A percentile compares a stretch with the other conserved stretches of the same genome.
Evolutionary conservation across 2,329 filamentous ascomycete genomes (phyloP).

Genomic region (Achaetomium macrosporum): DNA sequence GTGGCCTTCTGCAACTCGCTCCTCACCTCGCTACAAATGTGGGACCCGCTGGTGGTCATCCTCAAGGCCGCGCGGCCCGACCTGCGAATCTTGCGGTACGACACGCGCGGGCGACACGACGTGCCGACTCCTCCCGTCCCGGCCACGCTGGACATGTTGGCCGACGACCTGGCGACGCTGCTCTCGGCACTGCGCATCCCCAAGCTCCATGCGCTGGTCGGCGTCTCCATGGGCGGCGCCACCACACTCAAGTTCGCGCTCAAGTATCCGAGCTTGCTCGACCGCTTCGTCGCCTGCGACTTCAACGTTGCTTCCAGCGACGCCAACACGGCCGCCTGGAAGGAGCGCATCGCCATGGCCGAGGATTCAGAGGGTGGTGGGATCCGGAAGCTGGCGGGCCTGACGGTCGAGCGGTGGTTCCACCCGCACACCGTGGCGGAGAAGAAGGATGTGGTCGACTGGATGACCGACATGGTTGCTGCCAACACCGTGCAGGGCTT

Average conservation of each 20-base stretch:
- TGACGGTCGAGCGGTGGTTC: conserved; percentile 75
- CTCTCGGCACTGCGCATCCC: conserved; percentile 64
- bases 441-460: conserved; percentile 43
- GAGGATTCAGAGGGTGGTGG: conserved; percentile 51
- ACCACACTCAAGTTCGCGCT: conserved; percentile 70
- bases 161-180: conserved; percentile 60
- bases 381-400: conserved; percentile 59
- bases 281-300: conserved; percentile 66
- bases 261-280: conserved; percentile 53
- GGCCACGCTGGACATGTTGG: conserved; percentile 58
- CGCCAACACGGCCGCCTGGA: conserved; percentile 74
- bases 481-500: conserved; percentile 67
- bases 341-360: conserved; percentile 64
- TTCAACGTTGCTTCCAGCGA: conserved; percentile 68
- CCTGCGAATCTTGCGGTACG: conserved; percentile 71
- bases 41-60: conserved; percentile 65
- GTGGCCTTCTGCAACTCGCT: conserved; percentile 77
- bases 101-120: conserved; percentile 62
- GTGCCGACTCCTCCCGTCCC: conserved; percentile 43
- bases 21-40: conserved; percentile 72
- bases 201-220: conserved; percentile 61
- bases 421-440: conserved; percentile 47
- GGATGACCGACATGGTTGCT: conserved; percentile 63
- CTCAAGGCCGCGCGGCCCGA: conserved; percentile 55
- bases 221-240: conserved; percentile 76